Base-by-base conservation (phyloP, 352 stramenopile species). In the Phytophthora sansomeana region DNA sequence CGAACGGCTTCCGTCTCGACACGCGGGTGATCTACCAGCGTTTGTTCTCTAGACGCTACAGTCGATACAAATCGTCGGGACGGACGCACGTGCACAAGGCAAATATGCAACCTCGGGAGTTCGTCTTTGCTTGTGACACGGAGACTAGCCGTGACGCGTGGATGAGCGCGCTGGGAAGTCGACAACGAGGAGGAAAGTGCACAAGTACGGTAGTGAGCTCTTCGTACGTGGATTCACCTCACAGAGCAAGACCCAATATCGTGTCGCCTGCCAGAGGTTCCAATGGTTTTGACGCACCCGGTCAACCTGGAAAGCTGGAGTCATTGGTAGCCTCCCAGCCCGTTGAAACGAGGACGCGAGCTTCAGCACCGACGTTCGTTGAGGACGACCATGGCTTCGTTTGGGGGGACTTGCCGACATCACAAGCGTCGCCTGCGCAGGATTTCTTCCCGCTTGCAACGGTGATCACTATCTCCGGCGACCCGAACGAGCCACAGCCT, bases 1-100 rank as follows among this genome's bases (percentile, higher is more conserved):
- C 66, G 49, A 79, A 87, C 63, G 78, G 73, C 32, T 87, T 90
- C 52, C 63, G 74, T 24, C 36, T 81, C 33, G 72, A 81, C 53
- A 67, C 65, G 2, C 63, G 58, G 1, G 52, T 87, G 10, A 62
- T 79, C 13, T 81, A 85, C 29, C 75, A 86, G 36, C 58, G 67
- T 30, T 26, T 79, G 16, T 54, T 14, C 6, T 61, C 21, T 19
- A 62, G 54, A 36, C 67, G 56, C n/a, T 81, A 75, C 43, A 70
- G 61, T 50, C 66, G 74, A 30, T 80, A 83, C 54, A 60, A 68
- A 41, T 63, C 56, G 8, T 79, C 71, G 4, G 72, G 67, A 28
- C 66, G 76, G 6, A 73, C 52, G 0, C 58, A 78, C 26, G 61
- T 67, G 4, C 63, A 72, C 44, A 72, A 64, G 29, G 48, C 47